These are phyloP conservation scores for Blastobotrys serpentis DNA, from an alignment of 1,139 yeast species.

Conservation along the genomic window DNA sequence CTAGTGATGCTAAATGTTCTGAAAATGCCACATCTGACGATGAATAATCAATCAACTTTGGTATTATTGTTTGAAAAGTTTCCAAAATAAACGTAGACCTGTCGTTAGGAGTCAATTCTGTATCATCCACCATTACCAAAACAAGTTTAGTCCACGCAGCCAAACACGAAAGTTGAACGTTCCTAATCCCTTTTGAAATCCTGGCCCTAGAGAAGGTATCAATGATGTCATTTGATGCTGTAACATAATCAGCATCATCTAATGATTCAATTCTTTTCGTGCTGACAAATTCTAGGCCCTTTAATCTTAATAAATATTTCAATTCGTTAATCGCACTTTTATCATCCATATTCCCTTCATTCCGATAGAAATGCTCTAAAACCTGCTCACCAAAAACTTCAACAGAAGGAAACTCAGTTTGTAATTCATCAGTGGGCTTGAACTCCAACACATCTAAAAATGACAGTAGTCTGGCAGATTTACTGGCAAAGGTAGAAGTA, in stretches of 20 bases:
- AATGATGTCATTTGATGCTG: slow-evolving; percentile 21
- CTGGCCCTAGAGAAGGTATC: slow-evolving; percentile 22
- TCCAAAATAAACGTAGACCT: slow-evolving; percentile 68
- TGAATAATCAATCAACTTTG: slow-evolving; percentile 72
- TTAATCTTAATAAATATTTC: slow-evolving; percentile 28
- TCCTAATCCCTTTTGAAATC: slow-evolving; percentile 28
- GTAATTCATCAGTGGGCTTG: slow-evolving; percentile 35
- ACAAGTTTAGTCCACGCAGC: slow-evolving; percentile 83
- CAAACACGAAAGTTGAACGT: slow-evolving; percentile 58
- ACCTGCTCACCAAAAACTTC: slow-evolving; percentile 18
- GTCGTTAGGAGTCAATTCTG: slow-evolving; percentile 43
- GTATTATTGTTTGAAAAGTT: slow-evolving; percentile 70
- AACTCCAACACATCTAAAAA: slow-evolving; percentile 70
- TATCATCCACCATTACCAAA: slow-evolving; percentile 67
- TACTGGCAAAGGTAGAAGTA: slow-evolving; percentile 25
- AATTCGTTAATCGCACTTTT: slow-evolving; percentile 26
- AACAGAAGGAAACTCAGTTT: slow-evolving; percentile 9
- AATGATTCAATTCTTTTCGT: slow-evolving; percentile 22
- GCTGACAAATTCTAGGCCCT: slow-evolving; percentile 31
- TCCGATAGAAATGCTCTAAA: slow-evolving; percentile 16
- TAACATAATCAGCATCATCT: slow-evolving; percentile 25
- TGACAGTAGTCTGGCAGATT: slow-evolving; percentile 62
- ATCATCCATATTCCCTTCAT: slow-evolving; percentile 19
- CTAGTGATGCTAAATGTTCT: slow-evolving; percentile 71
- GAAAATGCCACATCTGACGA: slow-evolving; percentile 66